These are phyloP conservation scores for Candida chauliodis DNA, from an alignment of 805 yeast genomes.

Conservation along the genomic window DNA sequence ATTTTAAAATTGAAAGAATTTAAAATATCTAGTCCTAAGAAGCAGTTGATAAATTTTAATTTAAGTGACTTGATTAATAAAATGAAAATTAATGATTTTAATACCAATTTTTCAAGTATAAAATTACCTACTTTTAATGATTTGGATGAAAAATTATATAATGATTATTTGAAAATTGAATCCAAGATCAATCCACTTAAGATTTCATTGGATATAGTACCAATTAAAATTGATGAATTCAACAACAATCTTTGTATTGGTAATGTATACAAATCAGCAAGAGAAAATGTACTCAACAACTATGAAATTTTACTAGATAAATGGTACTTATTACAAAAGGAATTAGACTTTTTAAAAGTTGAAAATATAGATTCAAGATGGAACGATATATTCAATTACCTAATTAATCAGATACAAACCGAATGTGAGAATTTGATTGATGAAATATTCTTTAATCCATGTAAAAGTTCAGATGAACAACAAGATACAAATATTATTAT, in stretches of 20 bases:
- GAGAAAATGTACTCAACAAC: slow-evolving; percentile 29
- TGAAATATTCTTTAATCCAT: slow-evolving; percentile 13
- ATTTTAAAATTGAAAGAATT: slow-evolving; percentile 16
- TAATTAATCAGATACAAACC: slow-evolving; percentile 39
- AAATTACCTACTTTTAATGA: slow-evolving; percentile 30
- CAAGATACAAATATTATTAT: slow-evolving; percentile 13
- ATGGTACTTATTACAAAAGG: slow-evolving; percentile 39
- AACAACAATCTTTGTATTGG: slow-evolving; percentile 18
- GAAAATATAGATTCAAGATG: slow-evolving; percentile 54
- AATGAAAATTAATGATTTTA: slow-evolving; percentile 20
- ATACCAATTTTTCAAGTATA: slow-evolving; percentile 14
- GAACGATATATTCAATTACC: slow-evolving; percentile 48
- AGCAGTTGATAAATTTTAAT: slow-evolving; percentile 15
- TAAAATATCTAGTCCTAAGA: slow-evolving; percentile 17
- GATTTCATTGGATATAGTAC: slow-evolving; percentile 51
- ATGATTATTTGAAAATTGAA: slow-evolving; percentile 40
- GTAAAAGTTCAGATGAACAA: not conserved
- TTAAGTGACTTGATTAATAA: slow-evolving; percentile 18
- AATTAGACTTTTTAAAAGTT: slow-evolving; percentile 37
- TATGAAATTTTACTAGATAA: slow-evolving; percentile 38
- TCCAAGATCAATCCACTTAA: slow-evolving; percentile 47
- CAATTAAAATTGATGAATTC: slow-evolving; percentile 46
- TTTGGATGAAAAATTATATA: slow-evolving; percentile 32
- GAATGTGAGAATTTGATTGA: slow-evolving; percentile 19
- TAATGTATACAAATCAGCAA: slow-evolving; percentile 23